Evolutionary conservation across 805 yeast species (phyloP).

Genomic region (Candida xiaguanensis): DNA sequence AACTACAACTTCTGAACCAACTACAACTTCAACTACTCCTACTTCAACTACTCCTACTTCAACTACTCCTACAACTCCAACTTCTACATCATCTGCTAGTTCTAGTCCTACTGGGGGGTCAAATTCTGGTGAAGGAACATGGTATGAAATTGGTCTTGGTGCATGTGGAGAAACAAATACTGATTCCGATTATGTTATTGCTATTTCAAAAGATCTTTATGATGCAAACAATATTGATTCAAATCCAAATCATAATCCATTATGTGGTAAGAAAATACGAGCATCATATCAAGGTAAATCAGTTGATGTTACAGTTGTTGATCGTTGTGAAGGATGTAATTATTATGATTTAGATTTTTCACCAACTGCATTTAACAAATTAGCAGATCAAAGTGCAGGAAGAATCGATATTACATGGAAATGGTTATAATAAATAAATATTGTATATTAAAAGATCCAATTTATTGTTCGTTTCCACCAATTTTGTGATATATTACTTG

Average conservation of each 20-base stretch:
- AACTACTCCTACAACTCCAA: constrained; percentile 12
- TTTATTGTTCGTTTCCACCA: constrained; percentile 2
- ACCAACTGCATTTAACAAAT: constrained; percentile 52
- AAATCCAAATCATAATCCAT: constrained; percentile 43
- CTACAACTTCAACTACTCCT: not conserved
- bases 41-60: constrained; percentile 5
- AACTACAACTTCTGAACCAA: not conserved
- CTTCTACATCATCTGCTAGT: constrained; percentile 14
- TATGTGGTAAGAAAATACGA: constrained; percentile 51
- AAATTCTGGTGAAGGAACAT: constrained; percentile 47
- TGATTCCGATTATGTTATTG: constrained; percentile 50
- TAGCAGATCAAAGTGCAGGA: constrained; percentile 52
- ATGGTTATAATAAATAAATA: constrained; percentile 18
- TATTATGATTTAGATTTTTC: constrained; percentile 53
- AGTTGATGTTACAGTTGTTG: constrained; percentile 55
- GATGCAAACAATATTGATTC: constrained; percentile 27
- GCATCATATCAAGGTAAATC: constrained; percentile 47
- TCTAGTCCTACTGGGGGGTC: constrained; percentile 12
- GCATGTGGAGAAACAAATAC: constrained; percentile 51
- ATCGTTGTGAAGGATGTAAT: constrained; percentile 54
- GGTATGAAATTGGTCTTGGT: constrained; percentile 44
- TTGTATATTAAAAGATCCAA: constrained; percentile 4
- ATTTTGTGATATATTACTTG: not conserved
- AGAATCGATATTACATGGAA: constrained; percentile 54
- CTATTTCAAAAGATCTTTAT: constrained; percentile 44